Conservation (phyloP, 1,284 basidiomycete species). For the Hortiboletus rubellus region DNA sequence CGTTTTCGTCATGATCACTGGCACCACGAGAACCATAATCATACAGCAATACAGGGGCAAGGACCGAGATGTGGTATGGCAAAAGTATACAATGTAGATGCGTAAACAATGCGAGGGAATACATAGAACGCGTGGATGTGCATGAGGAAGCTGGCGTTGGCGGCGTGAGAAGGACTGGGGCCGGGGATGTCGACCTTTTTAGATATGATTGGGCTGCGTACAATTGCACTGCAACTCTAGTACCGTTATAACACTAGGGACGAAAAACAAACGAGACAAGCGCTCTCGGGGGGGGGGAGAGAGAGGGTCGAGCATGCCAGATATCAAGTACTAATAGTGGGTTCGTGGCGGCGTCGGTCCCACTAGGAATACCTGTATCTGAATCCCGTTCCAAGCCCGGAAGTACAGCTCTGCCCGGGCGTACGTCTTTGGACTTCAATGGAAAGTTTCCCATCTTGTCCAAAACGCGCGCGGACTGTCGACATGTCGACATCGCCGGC, state of each 20-base stretch:
- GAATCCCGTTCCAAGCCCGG: slow-evolving; percentile 30
- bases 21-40: slow-evolving; percentile 2
- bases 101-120: slow-evolving; percentile 5
- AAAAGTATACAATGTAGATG: slow-evolving; percentile 11
- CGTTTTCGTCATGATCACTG: not conserved
- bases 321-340: slow-evolving; percentile 2
- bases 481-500: slow-evolving; percentile 49
- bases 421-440: slow-evolving; percentile 41
- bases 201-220: slow-evolving; percentile 20
- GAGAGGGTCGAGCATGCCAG: not conserved
- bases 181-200: slow-evolving; percentile 2
- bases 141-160: not conserved
- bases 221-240: slow-evolving; percentile 23
- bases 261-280: slow-evolving; percentile 5
- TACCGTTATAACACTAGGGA: slow-evolving; percentile 26
- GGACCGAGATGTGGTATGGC: slow-evolving; percentile 1
- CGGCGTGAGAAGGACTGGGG: slow-evolving; percentile 4
- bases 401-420: slow-evolving; percentile 25
- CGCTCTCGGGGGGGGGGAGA: not conserved
- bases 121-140: slow-evolving; percentile 7
- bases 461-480: slow-evolving; percentile 47
- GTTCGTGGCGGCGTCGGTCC: not conserved
- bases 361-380: slow-evolving; percentile 30
- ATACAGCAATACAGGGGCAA: not conserved
- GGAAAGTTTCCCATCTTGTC: slow-evolving; percentile 42